Evolutionary conservation across 2,329 filamentous ascomycete species (phyloP).

Genomic region (Rhinocladiella similis): DNA sequence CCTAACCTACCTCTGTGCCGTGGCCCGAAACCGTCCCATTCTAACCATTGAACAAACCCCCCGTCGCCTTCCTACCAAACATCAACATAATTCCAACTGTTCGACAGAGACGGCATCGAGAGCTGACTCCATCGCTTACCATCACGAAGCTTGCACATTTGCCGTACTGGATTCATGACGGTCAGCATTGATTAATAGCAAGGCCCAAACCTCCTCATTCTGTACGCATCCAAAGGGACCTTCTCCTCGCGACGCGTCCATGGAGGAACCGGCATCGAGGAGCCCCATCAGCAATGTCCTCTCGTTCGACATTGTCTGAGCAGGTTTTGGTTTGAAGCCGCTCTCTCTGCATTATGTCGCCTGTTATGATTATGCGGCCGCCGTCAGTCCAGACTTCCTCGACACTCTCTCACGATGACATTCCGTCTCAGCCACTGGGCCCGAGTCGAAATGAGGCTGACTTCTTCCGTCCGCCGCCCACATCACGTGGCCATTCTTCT

Average conservation of each 20-base stretch:
- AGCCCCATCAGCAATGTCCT: constrained; percentile 14
- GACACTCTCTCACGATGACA: constrained; percentile 17
- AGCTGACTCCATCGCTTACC: background rate
- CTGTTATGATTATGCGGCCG: constrained; percentile 13
- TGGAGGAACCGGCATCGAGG: constrained; percentile 13
- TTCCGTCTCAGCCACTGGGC: constrained; percentile 26
- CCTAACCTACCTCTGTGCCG: background rate
- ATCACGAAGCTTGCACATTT: too few species aligned
- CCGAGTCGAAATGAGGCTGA: constrained; percentile 14
- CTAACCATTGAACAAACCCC: background rate
- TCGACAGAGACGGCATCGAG: too few species aligned
- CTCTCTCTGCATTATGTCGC: constrained; percentile 7
- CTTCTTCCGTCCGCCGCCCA: background rate
- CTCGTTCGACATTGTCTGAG: constrained; percentile 2
- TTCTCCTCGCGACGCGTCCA: constrained; percentile 19
- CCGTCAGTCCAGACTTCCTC: constrained; percentile 14
- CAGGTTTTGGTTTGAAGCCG: background rate
- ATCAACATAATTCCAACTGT: too few species aligned
- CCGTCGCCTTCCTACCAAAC: too few species aligned
- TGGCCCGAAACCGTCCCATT: background rate
- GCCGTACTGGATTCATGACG: too few species aligned
- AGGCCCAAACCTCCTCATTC: background rate
- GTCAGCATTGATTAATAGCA: too few species aligned
- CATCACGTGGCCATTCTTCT: constrained; percentile 10
- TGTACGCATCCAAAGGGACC: constrained; percentile 3